phyloP scores from a whole-genome alignment of 1,284 basidiomycete species.

The Boletus semigastroideus region DNA sequence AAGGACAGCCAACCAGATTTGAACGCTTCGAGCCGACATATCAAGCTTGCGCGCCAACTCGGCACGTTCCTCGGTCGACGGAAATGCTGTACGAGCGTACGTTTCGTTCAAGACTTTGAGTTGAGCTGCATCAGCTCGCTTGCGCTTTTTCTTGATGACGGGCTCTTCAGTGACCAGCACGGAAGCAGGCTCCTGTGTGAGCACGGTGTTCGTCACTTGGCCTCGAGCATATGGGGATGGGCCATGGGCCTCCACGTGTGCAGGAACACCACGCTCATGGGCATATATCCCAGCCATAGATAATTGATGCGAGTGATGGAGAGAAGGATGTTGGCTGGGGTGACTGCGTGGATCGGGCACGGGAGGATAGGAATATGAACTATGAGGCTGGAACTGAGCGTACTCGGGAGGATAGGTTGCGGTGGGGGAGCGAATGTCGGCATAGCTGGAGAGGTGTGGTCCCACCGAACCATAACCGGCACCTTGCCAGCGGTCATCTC shows the following conservation, averaged over 20 bases:
- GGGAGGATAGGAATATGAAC: conserved; percentile 37
- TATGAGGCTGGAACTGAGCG: conserved; percentile 36
- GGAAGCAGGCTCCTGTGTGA: conserved; percentile 34
- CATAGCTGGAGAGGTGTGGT: conserved; percentile 33
- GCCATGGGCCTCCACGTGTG: conserved; percentile 37
- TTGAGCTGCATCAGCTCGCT: conserved; percentile 76
- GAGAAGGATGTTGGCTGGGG: conserved; percentile 22
- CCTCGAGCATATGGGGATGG: conserved; percentile 44
- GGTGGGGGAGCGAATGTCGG: conserved; percentile 55
- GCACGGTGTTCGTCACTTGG: conserved; percentile 31
- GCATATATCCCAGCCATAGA: conserved; percentile 26
- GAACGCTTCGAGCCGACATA: conserved; percentile 81
- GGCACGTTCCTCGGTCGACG: conserved; percentile 79
- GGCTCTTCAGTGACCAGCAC: conserved; percentile 51
- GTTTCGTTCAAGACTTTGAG: conserved; percentile 77
- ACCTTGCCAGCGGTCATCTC: conserved; percentile 49
- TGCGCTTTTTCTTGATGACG: conserved; percentile 80
- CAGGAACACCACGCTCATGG: conserved; percentile 31
- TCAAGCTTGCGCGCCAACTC: conserved; percentile 72
- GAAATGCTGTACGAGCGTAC: conserved; percentile 77
- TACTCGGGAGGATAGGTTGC: conserved; percentile 52
- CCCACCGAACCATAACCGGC: conserved; percentile 39
- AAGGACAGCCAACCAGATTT: conserved; percentile 67
- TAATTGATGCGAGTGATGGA: conserved; percentile 33
- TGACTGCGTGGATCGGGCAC: conserved; percentile 35